A percentile compares a stretch with the other conserved stretches of the same genome.
phyloP scores from a whole-genome alignment of 345 rosid genomes.

The Isatis tinctoria region DNA sequence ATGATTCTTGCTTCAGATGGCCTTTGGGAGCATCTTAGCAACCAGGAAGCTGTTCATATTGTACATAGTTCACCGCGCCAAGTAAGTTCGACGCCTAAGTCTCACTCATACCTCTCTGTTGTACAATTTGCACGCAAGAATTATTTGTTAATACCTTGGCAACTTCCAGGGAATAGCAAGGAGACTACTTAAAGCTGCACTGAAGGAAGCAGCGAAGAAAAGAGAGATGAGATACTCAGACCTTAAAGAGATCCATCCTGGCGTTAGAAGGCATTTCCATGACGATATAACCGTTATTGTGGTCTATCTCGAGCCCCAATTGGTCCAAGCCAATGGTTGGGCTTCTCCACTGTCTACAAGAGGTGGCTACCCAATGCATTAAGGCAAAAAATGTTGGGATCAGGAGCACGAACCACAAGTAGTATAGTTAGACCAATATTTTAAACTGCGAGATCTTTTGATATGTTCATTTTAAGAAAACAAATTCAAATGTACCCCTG shows the following conservation, averaged over 20 bases:
- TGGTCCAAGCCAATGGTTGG: constrained; percentile 6
- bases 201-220: constrained; percentile 77
- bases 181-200: constrained; percentile 60
- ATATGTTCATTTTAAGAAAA: constrained; percentile 9
- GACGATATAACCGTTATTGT: constrained; percentile 64
- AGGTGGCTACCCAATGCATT: constrained; percentile 40
- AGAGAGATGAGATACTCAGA: constrained; percentile 82
- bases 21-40: constrained; percentile 83
- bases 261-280: constrained; percentile 78
- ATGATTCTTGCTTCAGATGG: constrained; percentile 89
- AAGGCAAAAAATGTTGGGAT: neutral
- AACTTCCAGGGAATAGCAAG: constrained; percentile 60
- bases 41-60: constrained; percentile 61
- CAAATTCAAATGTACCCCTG: constrained; percentile 21
- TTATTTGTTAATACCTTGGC: neutral
- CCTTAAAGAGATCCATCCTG: constrained; percentile 52
- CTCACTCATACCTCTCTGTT: neutral
- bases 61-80: constrained; percentile 48
- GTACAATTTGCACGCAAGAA: neutral
- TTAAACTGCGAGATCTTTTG: constrained; percentile 9
- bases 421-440: constrained; percentile 21
- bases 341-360: constrained; percentile 43
- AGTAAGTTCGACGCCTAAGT: constrained; percentile 35
- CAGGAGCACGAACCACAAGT: neutral
- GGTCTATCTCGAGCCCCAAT: constrained; percentile 39